Evolutionary conservation across 2,329 filamentous ascomycete genomes (phyloP), one percentile per base, ranked within the genome.

Genomic region (Neonectria ditissima): DNA sequence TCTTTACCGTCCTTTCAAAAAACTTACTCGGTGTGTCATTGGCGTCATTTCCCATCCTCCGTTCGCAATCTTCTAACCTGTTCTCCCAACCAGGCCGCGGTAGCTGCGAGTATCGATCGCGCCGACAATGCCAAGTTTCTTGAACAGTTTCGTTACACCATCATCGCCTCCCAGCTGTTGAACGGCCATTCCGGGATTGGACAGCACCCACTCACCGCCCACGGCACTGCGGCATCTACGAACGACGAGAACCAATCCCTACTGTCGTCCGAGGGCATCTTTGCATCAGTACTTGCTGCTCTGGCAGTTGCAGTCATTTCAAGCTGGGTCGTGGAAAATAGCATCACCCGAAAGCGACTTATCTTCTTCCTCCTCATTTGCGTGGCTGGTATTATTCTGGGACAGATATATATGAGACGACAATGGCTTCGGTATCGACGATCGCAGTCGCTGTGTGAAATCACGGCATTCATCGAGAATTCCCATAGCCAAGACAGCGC

Each of bases 101-200:
- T 94, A 62, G 91, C 91, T 68, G 89, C 90, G 43, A 87, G 88
- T 65, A 86, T 97, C 66, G 90, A 92, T 59, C 86, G 90, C 68
- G 89, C 87, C 70, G 94, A 97, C 72, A 97, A 94, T 75, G 86
- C 91, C 70, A 90, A 90, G 69, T 97, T 97, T 74, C 85, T 97
- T 63, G 94, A 97, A 79, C 92, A 94, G 75, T 97, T 97, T 74
- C 92, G 94, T 67, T 97, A 97, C 80, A 91, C 92, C 22, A 92
- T 97, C 68, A 92, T 97, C 74, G 94, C 94, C 54, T 97, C 94
- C 22, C 94, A 97, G 76, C 86, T 97, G 14, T 84, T 97, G 43
- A 93, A 89, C 73, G 91, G 91, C 43, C 87, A 91, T 69, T 85
- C 87, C 4, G 87, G 86, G 43, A 59, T 77, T 16, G 74, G 79